These are phyloP conservation scores for Pseudogymnoascus sp. DNA, from an alignment of 2,329 filamentous ascomycete species.

Conservation along the genomic window DNA sequence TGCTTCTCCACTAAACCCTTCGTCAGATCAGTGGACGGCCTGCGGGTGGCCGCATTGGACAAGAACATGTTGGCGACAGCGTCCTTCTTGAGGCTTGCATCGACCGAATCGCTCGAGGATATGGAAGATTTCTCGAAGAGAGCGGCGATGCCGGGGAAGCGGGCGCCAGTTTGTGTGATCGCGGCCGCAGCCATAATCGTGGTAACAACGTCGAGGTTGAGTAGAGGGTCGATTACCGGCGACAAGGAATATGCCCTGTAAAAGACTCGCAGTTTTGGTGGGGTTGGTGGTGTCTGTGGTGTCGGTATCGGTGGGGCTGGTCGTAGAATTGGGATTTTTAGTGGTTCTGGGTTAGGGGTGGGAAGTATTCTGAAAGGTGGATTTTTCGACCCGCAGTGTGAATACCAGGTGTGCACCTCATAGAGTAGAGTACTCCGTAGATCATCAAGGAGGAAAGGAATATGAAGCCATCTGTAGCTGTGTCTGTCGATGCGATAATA, in stretches of 20 bases:
- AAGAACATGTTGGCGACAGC: conserved; percentile 5
- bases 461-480: conserved; percentile 6
- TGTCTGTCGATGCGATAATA: not conserved
- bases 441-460: conserved; percentile 2
- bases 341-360: conserved; percentile 8
- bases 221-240: not conserved
- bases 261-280: conserved; percentile 7
- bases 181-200: conserved; percentile 8
- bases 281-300: not conserved
- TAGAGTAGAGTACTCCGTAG: not conserved
- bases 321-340: conserved; percentile 4
- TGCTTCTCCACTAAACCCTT: conserved; percentile 4
- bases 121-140: conserved; percentile 5
- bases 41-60: conserved; percentile 6
- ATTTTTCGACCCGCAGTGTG: not conserved
- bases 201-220: conserved; percentile 1
- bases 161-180: conserved; percentile 5
- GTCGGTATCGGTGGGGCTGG: not conserved
- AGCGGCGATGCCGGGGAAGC: conserved; percentile 1
- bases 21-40: not conserved
- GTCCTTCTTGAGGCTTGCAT: conserved; percentile 7
- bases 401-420: not conserved
- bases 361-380: not conserved
- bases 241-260: conserved; percentile 5
- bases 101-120: not conserved